Evolutionary conservation across 176 grass and related monocot species (phyloP).

Genomic region (Microstegium vimineum): DNA sequence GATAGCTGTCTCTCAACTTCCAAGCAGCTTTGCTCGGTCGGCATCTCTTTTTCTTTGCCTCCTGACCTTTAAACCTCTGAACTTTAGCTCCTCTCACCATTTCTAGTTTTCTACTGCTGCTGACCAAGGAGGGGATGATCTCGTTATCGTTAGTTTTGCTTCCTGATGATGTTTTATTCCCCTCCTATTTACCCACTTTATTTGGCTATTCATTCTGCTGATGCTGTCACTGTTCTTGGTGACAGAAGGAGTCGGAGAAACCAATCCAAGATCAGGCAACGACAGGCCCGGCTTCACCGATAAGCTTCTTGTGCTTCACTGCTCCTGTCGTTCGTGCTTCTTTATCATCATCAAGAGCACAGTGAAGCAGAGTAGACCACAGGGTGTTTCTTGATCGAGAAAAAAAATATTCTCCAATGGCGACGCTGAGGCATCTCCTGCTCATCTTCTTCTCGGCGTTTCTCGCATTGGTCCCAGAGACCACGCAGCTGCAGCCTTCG

Average conservation of each 20-base stretch:
- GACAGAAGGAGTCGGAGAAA: conserved; percentile 8
- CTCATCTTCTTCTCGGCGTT: conserved; percentile 23
- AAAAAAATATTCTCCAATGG: conserved; percentile 34
- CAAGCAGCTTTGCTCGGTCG: conserved; percentile 9
- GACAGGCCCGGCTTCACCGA: not conserved
- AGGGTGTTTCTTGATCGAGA: not conserved
- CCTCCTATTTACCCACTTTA: not conserved
- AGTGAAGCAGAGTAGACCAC: not conserved
- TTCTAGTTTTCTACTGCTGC: not conserved
- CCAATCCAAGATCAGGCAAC: not conserved
- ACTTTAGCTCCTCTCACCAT: not conserved
- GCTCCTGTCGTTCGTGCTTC: not conserved
- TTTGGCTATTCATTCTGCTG: not conserved
- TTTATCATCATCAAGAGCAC: conserved; percentile 9
- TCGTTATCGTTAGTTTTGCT: not conserved
- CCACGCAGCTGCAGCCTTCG: conserved; percentile 44
- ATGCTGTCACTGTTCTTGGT: not conserved
- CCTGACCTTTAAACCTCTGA: not conserved
- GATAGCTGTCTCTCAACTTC: not conserved
- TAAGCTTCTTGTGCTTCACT: not conserved
- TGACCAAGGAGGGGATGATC: not conserved
- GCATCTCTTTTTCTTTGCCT: not conserved
- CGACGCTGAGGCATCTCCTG: not conserved
- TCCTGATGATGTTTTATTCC: not conserved
- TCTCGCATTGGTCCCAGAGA: conserved; percentile 21